Evolutionary conservation across 202 grass and related monocot genomes (phyloP).

Genomic region (Zizania palustris): DNA sequence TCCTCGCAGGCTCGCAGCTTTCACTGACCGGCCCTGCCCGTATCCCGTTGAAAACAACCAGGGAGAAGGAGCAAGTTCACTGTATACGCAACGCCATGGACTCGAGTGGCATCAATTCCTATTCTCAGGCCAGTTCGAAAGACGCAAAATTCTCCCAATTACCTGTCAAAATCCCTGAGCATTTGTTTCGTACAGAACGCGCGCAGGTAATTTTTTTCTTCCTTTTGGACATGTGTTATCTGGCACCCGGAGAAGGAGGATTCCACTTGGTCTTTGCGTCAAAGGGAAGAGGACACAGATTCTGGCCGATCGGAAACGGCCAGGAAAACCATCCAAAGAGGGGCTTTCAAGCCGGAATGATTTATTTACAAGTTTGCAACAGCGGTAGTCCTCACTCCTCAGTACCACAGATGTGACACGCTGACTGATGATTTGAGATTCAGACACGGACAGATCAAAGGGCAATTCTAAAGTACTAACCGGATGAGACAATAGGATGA

Average conservation of each 20-base stretch:
- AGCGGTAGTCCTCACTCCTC: neutral
- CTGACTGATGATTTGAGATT: too few species aligned
- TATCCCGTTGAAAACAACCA: neutral
- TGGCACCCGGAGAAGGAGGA: neutral
- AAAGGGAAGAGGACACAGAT: slow-evolving; percentile 16
- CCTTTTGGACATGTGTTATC: neutral
- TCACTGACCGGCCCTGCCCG: neutral
- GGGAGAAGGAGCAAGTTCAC: neutral
- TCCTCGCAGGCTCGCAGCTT: neutral
- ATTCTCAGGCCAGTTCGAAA: too few species aligned
- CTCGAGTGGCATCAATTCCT: neutral
- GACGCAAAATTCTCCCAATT: too few species aligned
- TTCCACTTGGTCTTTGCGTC: neutral
- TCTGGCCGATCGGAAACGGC: neutral
- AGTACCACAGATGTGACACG: neutral
- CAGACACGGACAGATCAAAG: too few species aligned
- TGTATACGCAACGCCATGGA: too few species aligned
- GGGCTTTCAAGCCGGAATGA: slow-evolving; percentile 9
- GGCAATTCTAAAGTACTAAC: too few species aligned
- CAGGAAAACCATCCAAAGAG: slow-evolving; percentile 14
- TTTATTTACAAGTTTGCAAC: neutral
- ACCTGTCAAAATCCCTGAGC: neutral
- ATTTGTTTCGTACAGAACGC: neutral
- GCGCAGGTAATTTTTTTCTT: too few species aligned
- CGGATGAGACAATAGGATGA: too few species aligned